These are phyloP conservation scores for Phaffia tasmanica DNA, from an alignment of 768 basidiomycete genomes.

Conservation along the genomic window DNA sequence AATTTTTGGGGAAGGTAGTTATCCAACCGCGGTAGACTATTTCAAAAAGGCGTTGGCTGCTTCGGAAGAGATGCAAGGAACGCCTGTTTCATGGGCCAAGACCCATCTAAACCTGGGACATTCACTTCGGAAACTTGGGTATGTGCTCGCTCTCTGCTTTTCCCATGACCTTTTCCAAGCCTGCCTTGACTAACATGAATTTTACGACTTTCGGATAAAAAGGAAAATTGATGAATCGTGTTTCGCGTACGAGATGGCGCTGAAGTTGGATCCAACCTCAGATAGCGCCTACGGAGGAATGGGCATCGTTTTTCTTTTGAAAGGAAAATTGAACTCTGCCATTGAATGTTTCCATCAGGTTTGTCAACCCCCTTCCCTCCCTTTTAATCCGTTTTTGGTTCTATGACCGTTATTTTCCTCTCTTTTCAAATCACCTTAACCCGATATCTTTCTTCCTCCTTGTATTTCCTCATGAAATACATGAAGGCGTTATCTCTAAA, in stretches of 20 bases:
- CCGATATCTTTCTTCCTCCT: no score
- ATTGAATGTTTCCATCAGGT: slow-evolving; percentile 91
- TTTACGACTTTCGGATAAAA: slow-evolving; percentile 42
- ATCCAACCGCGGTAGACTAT: slow-evolving; percentile 54
- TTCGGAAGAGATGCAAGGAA: slow-evolving; percentile 72
- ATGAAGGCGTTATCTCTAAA: no score
- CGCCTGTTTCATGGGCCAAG: slow-evolving; percentile 71
- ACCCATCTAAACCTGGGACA: slow-evolving; percentile 92
- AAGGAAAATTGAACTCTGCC: slow-evolving; percentile 61
- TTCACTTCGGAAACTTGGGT: slow-evolving; percentile 70
- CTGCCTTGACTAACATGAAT: slow-evolving; percentile 10
- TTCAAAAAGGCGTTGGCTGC: slow-evolving; percentile 69
- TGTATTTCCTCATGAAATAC: no score
- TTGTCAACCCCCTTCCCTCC: slow-evolving; percentile 28
- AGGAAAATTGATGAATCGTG: slow-evolving; percentile 50
- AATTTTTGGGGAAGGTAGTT: slow-evolving; percentile 44
- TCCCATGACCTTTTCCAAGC: not conserved
- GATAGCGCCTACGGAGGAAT: slow-evolving; percentile 71
- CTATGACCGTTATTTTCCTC: not conserved
- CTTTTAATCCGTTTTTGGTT: not conserved
- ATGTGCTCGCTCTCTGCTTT: slow-evolving; percentile 30
- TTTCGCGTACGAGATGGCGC: slow-evolving; percentile 60
- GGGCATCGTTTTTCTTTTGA: slow-evolving; percentile 74
- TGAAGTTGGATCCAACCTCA: slow-evolving; percentile 77
- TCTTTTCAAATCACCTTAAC: no score